These are phyloP conservation scores for Austroboletus eburneus DNA, from an alignment of 768 basidiomycete genomes.

Conservation along the genomic window DNA sequence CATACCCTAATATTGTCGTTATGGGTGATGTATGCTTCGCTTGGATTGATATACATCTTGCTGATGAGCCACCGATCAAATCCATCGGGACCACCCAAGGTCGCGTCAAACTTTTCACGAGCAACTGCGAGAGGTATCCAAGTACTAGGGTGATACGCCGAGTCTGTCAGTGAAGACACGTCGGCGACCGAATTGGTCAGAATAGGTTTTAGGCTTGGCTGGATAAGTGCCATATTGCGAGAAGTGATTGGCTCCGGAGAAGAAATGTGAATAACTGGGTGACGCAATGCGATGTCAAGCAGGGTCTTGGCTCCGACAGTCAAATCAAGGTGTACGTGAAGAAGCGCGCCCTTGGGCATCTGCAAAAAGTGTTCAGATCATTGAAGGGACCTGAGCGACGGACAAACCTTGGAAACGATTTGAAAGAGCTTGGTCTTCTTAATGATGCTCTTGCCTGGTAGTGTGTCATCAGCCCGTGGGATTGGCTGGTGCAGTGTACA, in stretches of 20 bases:
- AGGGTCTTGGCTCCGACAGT: constrained; percentile 55
- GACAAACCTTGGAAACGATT: constrained; percentile 52
- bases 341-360: constrained; percentile 80
- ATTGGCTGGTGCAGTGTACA: not conserved
- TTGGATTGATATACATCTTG: constrained; percentile 62
- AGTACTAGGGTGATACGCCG: constrained; percentile 37
- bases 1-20: constrained; percentile 63
- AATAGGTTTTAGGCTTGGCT: constrained; percentile 54
- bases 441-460: constrained; percentile 51
- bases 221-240: constrained; percentile 37
- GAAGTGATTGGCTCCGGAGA: constrained; percentile 37
- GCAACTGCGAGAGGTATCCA: constrained; percentile 60
- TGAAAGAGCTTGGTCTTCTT: constrained; percentile 58
- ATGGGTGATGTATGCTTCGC: constrained; percentile 68
- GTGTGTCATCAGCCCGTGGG: not conserved
- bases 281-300: constrained; percentile 49
- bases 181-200: constrained; percentile 23
- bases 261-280: constrained; percentile 60
- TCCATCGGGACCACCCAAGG: constrained; percentile 56
- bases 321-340: constrained; percentile 75
- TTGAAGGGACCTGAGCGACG: not conserved
- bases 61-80: constrained; percentile 67
- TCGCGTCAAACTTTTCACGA: constrained; percentile 44
- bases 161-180: constrained; percentile 32
- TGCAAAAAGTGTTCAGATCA: constrained; percentile 19